Base-by-base conservation (phyloP, 78 protist genomes). In the Dictyostelium capitatum region DNA sequence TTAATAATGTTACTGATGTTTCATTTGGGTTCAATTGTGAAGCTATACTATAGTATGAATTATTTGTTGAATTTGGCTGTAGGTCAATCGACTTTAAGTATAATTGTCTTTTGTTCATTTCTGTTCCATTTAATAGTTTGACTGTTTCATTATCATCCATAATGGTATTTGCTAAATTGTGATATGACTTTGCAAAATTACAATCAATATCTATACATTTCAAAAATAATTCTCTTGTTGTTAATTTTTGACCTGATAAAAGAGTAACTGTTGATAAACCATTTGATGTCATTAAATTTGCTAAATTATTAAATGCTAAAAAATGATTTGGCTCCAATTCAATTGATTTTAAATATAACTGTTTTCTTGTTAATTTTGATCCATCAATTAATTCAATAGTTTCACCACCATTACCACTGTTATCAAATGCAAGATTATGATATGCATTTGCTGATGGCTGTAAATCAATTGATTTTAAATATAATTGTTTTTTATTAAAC, bases 41-140 rank as follows among this genome's bases (percentile, higher is more conserved):
- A 0, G 79, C 79, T 41, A 70, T 19, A 20, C 43, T 70, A 41
- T 20, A 70, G 19, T 70, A 70, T 25, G 73, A 65, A 14, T 65
- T 65, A 12, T 32, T 25, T 10, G 69, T 67, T 59, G 11, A 11
- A 70, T 70, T 41, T 70, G 79, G 47, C 20, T 70, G 47, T 6
- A 70, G 30, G 20, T 70, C 79, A 32, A 70, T 17, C 6, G 79
- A 70, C 43, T 70, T 70, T 8, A 70, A 41, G 19, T 70, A 70
- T 43, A 70, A 8, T 41, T 32, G 47, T 43, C 79, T 19, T 8
- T 28, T 28, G 17, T 30, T 70, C 25, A 70, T 70, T 43, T 20
- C 20, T 70, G 53, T 70, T 9, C 79, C 79, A 70, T 70, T 53
- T 7, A 19, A 9, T 43, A 70, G 3, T 6, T 50, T 70, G 0